Base-by-base conservation (phyloP, 768 basidiomycete genomes). In the Crassisporium funariophilum region DNA sequence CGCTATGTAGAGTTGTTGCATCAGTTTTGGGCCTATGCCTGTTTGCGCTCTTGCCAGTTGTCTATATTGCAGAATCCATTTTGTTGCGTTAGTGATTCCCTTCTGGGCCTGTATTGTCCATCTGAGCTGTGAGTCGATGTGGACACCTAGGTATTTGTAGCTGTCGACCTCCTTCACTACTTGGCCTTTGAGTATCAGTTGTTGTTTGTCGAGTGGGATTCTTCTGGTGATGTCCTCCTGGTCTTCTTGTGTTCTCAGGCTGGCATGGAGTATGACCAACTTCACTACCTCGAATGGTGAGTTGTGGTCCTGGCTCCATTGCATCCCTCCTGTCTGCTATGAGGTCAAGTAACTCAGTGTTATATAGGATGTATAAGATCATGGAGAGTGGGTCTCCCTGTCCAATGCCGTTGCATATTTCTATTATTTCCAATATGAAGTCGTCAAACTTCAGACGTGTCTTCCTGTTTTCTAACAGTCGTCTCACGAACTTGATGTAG, bases 361-460 rank as follows among this genome's bases (percentile, higher is more conserved):
- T 64, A 48, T 64, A 66, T 17, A 63, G 38, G 2, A 64, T 53
- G 31, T 64, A 64, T 5, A 58, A 16, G 6, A 66, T 45, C 55
- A 57, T 56, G 1, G 61, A 62, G 1, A 59, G 39, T 1, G 57
- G 56, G 49, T 57, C 48, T 7, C 59, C 63, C 33, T 65, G 63
- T 2, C 56, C 56, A 12, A 65, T 52, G 4, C 62, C 53, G 20
- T 59, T 60, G 13, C 40, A 15, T 6, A 61, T 43, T 4, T 16
- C 13, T 1, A 57, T 53, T 0, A 29, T 20, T 19, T 49, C 44
- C 4, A 53, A 60, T 11, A 39, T 21, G 38, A 34, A 60, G 44
- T 63, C 44, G 16, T 58, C 58, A 29, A 63, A 57, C 12, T 29
- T 36, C 1, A 62, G 44, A 10, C 20, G 29, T 4, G 61, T 62